These are phyloP conservation scores for Termitomyces sp. DNA, from an alignment of 768 basidiomycete species.

Conservation along the genomic window DNA sequence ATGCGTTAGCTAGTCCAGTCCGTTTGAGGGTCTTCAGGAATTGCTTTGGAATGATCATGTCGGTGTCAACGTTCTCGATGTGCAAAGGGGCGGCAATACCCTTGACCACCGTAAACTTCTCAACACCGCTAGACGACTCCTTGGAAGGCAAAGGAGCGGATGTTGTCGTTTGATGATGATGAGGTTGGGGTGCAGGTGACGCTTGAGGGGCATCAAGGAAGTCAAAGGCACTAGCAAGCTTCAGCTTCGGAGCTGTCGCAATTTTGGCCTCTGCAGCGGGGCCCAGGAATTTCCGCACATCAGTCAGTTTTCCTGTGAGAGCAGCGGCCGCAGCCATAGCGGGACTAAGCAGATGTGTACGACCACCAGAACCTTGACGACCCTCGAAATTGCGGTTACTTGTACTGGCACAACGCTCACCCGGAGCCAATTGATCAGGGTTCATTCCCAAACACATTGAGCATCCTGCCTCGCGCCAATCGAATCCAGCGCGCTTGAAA, in stretches of 20 bases:
- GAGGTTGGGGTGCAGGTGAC: constrained; percentile 44
- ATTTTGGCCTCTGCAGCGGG: constrained; percentile 40
- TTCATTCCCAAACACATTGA: constrained; percentile 98
- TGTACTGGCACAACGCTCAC: constrained; percentile 86
- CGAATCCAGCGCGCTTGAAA: constrained; percentile 89
- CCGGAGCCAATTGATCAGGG: constrained; percentile 82
- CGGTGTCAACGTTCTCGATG: constrained; percentile 87
- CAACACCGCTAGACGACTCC: constrained; percentile 45
- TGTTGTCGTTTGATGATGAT: constrained; percentile 30
- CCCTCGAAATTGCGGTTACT: constrained; percentile 95
- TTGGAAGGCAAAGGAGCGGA: constrained; percentile 36
- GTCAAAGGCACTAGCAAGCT: constrained; percentile 67
- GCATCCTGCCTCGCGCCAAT: constrained; percentile 94
- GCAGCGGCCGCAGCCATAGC: constrained; percentile 94
- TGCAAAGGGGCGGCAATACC: constrained; percentile 80
- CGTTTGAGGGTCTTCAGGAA: constrained; percentile 91
- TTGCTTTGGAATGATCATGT: constrained; percentile 93
- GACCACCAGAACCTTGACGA: constrained; percentile 82
- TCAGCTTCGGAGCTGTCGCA: constrained; percentile 54
- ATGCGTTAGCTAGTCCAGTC: constrained; percentile 79
- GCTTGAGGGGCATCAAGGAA: constrained; percentile 74
- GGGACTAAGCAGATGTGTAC: constrained; percentile 86
- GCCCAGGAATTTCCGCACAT: constrained; percentile 76
- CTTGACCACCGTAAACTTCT: constrained; percentile 68
- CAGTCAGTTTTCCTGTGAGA: constrained; percentile 79